phyloP scores from a whole-genome alignment of 75 land plant species.

The Cunninghamia lanceolata region DNA sequence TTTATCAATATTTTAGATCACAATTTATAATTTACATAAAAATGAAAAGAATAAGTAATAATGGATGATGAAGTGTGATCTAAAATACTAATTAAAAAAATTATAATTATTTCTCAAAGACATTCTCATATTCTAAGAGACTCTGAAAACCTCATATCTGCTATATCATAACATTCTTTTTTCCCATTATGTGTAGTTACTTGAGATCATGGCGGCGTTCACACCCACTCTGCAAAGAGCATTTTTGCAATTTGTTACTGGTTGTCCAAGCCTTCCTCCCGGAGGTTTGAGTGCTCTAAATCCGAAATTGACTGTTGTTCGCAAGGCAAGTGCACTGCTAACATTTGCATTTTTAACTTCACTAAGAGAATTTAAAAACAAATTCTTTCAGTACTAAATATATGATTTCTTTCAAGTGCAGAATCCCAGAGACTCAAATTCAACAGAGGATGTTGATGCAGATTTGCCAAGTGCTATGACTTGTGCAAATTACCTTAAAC shows the following conservation, averaged over 20 bases:
- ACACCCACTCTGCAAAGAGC: slow-evolving; percentile 26
- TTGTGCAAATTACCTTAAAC: slow-evolving; percentile 82
- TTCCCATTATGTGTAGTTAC: slow-evolving; percentile 34
- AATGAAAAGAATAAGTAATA: no score
- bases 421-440: not conserved
- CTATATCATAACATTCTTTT: not conserved
- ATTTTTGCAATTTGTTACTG: slow-evolving; percentile 82
- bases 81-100: no score
- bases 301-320: slow-evolving; percentile 73
- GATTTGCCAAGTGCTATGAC: slow-evolving; percentile 92
- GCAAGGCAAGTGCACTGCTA: slow-evolving; percentile 41
- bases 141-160: no score
- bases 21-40: no score
- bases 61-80: no score
- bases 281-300: slow-evolving; percentile 74
- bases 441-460: slow-evolving; percentile 38
- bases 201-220: slow-evolving; percentile 55
- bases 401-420: not conserved
- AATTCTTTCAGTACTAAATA: not conserved
- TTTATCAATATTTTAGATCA: no score
- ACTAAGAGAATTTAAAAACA: not conserved
- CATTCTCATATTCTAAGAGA: no score
- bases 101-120: no score
- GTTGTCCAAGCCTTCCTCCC: slow-evolving; percentile 73
- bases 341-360: not conserved